These are phyloP conservation scores for Trichosporon sp. DNA, from an alignment of 1,284 basidiomycete species.

Conservation along the genomic window DNA sequence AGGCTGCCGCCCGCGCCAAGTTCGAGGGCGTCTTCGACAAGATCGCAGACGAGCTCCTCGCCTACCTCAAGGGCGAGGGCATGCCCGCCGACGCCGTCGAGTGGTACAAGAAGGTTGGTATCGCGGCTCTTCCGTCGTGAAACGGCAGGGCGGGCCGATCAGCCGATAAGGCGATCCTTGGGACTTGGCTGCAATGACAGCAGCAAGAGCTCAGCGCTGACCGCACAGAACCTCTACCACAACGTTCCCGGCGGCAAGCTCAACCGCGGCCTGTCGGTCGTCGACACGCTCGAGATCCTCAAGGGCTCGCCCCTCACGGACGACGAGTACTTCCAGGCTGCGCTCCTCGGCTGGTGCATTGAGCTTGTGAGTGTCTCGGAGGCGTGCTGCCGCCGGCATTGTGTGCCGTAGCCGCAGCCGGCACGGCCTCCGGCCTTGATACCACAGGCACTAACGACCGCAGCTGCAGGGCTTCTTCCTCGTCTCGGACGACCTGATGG, in stretches of 20 bases:
- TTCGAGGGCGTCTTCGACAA: conserved; percentile 54
- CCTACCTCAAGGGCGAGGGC: conserved; percentile 60
- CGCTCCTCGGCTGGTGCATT: conserved; percentile 91
- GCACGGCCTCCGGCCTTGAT: neutral
- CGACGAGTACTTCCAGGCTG: conserved; percentile 84
- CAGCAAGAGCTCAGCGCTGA: neutral
- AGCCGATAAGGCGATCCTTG: neutral
- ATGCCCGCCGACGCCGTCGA: conserved; percentile 78
- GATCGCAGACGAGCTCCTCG: conserved; percentile 58
- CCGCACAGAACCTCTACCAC: conserved; percentile 74
- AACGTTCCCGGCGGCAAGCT: conserved; percentile 96
- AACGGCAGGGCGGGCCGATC: neutral
- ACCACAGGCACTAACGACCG: neutral
- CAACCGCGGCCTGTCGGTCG: conserved; percentile 90
- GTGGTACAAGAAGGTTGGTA: conserved; percentile 70
- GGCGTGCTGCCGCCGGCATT: no score
- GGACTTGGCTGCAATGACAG: neutral
- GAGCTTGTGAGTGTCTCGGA: conserved; percentile 67
- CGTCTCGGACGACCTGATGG: conserved; percentile 98
- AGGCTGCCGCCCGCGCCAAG: conserved; percentile 34
- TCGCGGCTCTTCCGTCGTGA: neutral
- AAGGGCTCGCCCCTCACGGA: conserved; percentile 61
- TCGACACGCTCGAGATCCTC: conserved; percentile 88
- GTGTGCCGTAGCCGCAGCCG: neutral
- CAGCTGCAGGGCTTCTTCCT: conserved; percentile 98